Base-by-base conservation (phyloP, 495 filamentous ascomycete species). In the Talaromyces wortmannii region DNA sequence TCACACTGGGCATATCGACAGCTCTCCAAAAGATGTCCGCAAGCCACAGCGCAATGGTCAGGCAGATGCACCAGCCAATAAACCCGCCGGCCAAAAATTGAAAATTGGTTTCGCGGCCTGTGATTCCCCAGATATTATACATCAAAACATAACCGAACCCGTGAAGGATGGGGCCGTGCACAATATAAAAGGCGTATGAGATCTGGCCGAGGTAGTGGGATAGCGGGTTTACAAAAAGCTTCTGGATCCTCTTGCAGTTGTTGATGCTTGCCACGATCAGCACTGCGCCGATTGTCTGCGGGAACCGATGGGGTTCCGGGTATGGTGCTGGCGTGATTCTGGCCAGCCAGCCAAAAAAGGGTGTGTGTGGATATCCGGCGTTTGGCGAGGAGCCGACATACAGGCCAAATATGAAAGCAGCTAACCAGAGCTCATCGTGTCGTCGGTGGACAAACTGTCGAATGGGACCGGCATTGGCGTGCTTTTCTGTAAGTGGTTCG, bases 201-300 rank as follows among this genome's bases (percentile, higher is more conserved):
- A 88, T 75, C 23, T 78, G 75, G 42, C 83, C 84, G 12, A 83
- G 73, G 59, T 87, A 87, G 60, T 84, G 83, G 17, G 82, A 80
- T 0, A 85, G 46, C 0, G 69, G 63, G 43, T 77, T 77, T 45
- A 73, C 77, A 65, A 87, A 83, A 40, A 85, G 59, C 31, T 64
- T 66, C 55, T 80, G 77, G 55, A 86, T 68, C 12, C 75, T 72
- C 0, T 61, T 64, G 43, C 82, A 73, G 48, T 82, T 78, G 36
- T 79, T 80, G 58, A 79, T 75, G 29, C 76, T 73, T 57, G 74
- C 76, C 11, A 86, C 81, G 31, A 82, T 77, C 33, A 81, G 66
- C 11, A 78, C 68, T 1, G 82, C 83, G 6, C 75, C 79, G 18
- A 86, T 59, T n/a, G 73, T 70, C 31, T 77, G 73, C 0, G 72